A percentile compares a stretch with the other conserved stretches of the same genome.
Evolutionary conservation across 352 stramenopile species (phyloP).

Genomic region (Peronosclerospora sorghi): DNA sequence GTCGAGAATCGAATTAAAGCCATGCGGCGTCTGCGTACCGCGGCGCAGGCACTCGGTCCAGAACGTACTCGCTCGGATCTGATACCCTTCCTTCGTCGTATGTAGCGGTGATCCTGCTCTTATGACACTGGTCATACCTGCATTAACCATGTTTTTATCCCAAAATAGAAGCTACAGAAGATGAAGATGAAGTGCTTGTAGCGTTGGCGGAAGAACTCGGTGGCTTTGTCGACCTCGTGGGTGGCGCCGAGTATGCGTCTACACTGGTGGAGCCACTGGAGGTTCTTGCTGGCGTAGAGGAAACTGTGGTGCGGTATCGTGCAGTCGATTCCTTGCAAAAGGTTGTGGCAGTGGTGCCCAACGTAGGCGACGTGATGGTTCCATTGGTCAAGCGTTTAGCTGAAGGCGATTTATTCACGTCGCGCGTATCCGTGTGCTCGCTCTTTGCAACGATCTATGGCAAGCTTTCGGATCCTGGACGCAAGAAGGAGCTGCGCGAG

Average conservation of each 20-base stretch:
- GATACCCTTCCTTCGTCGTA: slow-evolving; percentile 82
- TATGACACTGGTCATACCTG: no score
- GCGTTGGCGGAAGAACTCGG: slow-evolving; percentile 85
- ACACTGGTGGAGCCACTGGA: slow-evolving; percentile 86
- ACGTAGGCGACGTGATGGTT: slow-evolving; percentile 50
- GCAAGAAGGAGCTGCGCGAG: slow-evolving; percentile 79
- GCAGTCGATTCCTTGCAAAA: slow-evolving; percentile 70
- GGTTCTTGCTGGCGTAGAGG: slow-evolving; percentile 85
- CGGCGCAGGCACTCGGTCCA: slow-evolving; percentile 83
- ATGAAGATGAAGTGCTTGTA: slow-evolving; percentile 91
- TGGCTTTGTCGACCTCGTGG: slow-evolving; percentile 83
- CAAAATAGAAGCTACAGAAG: slow-evolving; percentile 77
- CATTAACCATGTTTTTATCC: no score
- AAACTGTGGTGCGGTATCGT: slow-evolving; percentile 89
- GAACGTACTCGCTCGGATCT: slow-evolving; percentile 76
- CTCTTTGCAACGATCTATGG: slow-evolving; percentile 67
- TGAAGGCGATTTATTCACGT: slow-evolving; percentile 85
- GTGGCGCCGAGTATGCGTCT: slow-evolving; percentile 50
- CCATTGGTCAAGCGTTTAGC: slow-evolving; percentile 71
- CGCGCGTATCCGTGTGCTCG: slow-evolving; percentile 77
- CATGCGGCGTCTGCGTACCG: slow-evolving; percentile 87
- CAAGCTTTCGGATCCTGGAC: slow-evolving; percentile 41
- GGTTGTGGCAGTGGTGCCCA: slow-evolving; percentile 49
- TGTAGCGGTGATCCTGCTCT: no score
- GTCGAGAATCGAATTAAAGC: slow-evolving; percentile 89